These are phyloP conservation scores for Annulohypoxylon moriforme DNA, from an alignment of 495 filamentous ascomycete species.

Conservation along the genomic window DNA sequence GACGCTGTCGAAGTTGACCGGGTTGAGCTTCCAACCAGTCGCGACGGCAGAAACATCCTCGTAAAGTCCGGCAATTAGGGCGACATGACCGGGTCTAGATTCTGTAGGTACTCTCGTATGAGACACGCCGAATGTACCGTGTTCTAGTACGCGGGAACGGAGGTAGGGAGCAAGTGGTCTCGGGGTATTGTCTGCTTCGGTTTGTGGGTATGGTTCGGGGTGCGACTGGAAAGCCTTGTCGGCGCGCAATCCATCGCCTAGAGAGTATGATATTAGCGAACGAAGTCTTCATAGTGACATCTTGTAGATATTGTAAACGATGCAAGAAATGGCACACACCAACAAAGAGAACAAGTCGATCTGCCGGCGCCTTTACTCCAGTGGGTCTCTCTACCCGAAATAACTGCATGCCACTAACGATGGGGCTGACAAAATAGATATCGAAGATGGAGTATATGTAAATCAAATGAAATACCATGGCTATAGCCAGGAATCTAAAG, in stretches of 20 bases:
- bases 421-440: slow-evolving; percentile 98
- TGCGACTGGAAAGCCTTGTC: slow-evolving; percentile 98
- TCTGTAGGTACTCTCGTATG: slow-evolving; percentile 98
- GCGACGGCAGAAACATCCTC: slow-evolving; percentile 98
- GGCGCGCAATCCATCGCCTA: slow-evolving; percentile 92
- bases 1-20: slow-evolving; percentile 98
- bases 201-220: slow-evolving; percentile 83
- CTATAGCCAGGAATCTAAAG: slow-evolving; percentile 89
- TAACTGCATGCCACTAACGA: slow-evolving; percentile 93
- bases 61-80: slow-evolving; percentile 95
- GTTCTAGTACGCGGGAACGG: slow-evolving; percentile 83
- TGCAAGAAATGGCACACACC: slow-evolving; percentile 63
- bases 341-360: slow-evolving; percentile 92
- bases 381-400: slow-evolving; percentile 74
- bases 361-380: slow-evolving; percentile 78
- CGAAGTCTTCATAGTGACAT: not conserved
- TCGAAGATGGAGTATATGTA: slow-evolving; percentile 99
- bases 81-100: slow-evolving; percentile 96
- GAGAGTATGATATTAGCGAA: slow-evolving; percentile 42
- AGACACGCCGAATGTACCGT: slow-evolving; percentile 98
- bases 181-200: slow-evolving; percentile 65
- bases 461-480: slow-evolving; percentile 91
- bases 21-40: slow-evolving; percentile 98
- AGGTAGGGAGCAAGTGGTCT: slow-evolving; percentile 92
- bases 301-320: too few relatives aligned